Evolutionary conservation across 345 rosid genomes (phyloP).

Genomic region (Cardamine resedifolia): DNA sequence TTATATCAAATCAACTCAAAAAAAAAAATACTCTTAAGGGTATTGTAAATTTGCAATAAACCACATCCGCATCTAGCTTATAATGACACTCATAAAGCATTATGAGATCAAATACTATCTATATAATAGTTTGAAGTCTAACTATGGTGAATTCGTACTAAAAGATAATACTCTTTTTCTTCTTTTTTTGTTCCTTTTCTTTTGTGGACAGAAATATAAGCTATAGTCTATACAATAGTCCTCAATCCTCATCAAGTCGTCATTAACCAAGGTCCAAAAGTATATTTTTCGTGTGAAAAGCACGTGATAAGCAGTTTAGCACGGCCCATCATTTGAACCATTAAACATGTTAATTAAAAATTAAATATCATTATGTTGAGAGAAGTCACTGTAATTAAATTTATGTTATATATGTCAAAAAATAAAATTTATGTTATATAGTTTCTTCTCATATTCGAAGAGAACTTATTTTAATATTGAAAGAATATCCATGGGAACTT

Average conservation of each 20-base stretch:
- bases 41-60: neutral
- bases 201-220: neutral
- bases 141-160: neutral
- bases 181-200: too few species aligned
- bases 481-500: neutral
- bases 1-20: neutral
- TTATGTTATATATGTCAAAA: too few species aligned
- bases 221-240: neutral
- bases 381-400: slow-evolving; percentile 4
- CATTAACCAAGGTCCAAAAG: slow-evolving; percentile 7
- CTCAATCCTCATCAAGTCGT: neutral
- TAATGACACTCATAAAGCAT: neutral
- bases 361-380: slow-evolving; percentile 3
- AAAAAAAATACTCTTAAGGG: too few species aligned
- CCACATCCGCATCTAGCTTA: neutral
- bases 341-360: slow-evolving; percentile 6
- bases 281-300: slow-evolving; percentile 7
- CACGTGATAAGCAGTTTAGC: slow-evolving; percentile 27
- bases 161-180: too few species aligned
- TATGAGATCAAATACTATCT: neutral
- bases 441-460: neutral
- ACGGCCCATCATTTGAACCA: slow-evolving; percentile 14
- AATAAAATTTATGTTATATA: neutral
- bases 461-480: neutral
- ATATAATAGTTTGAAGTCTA: neutral